A percentile compares a stretch with the other conserved stretches of the same genome.
phyloP scores from a whole-genome alignment of 257 asterid genomes.

The Solanum arcanum region DNA sequence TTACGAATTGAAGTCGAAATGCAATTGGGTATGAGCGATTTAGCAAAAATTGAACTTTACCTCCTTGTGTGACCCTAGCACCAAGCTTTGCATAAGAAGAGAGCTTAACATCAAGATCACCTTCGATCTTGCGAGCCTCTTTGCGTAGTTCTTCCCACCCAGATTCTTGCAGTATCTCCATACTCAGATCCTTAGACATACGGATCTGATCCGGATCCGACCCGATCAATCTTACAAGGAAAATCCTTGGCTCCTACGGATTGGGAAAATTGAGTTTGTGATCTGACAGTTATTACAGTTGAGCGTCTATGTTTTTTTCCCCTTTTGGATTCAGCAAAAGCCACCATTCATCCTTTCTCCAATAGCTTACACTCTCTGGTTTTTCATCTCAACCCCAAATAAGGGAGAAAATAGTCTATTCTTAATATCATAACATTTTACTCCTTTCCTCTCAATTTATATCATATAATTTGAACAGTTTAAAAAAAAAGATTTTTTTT shows the following conservation, averaged over 20 bases:
- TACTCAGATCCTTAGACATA: conserved; percentile 29
- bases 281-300: neutral
- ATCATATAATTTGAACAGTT: too few species aligned
- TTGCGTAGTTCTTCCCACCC: conserved; percentile 99
- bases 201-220: conserved; percentile 22
- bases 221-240: neutral
- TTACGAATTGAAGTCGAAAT: neutral
- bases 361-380: neutral
- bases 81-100: conserved; percentile 97
- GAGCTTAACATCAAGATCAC: conserved; percentile 96
- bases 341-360: neutral
- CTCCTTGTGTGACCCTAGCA: conserved; percentile 80
- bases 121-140: conserved; percentile 92
- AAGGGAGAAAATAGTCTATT: too few species aligned
- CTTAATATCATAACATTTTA: too few species aligned
- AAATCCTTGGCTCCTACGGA: neutral
- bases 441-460: too few species aligned
- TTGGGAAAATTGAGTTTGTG: neutral
- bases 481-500: too few species aligned
- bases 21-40: neutral
- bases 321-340: neutral
- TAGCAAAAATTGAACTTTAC: conserved; percentile 3
- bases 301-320: neutral
- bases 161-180: conserved; percentile 75
- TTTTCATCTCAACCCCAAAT: neutral